phyloP scores from a whole-genome alignment of 805 yeast genomes.

The Wickerhamomyces rabaulensis region DNA sequence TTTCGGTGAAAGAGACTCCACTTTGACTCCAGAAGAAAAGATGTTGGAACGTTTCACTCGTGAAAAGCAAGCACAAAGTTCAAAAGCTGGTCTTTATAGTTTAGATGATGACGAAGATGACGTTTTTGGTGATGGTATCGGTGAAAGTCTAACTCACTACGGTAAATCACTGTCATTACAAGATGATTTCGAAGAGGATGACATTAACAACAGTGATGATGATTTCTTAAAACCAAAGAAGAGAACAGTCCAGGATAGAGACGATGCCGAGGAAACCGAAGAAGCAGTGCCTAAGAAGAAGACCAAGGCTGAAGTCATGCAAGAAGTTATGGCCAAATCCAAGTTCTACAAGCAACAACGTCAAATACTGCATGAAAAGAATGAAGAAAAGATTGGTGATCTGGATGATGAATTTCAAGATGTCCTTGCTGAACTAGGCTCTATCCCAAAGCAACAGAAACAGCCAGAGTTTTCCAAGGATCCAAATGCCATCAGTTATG shows the following conservation, averaged over 20 bases:
- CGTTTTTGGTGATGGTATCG: slow-evolving; percentile 30
- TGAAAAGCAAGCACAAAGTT: slow-evolving; percentile 67
- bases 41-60: slow-evolving; percentile 93
- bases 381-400: slow-evolving; percentile 56
- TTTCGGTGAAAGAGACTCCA: slow-evolving; percentile 80
- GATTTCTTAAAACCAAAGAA: slow-evolving; percentile 30
- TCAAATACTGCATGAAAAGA: slow-evolving; percentile 55
- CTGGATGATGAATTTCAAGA: slow-evolving; percentile 73
- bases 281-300: slow-evolving; percentile 57
- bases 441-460: slow-evolving; percentile 26
- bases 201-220: slow-evolving; percentile 34
- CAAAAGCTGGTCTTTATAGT: slow-evolving; percentile 58
- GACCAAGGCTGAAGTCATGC: slow-evolving; percentile 81
- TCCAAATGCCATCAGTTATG: slow-evolving; percentile 46
- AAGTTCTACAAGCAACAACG: slow-evolving; percentile 73
- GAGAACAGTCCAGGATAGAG: slow-evolving; percentile 22
- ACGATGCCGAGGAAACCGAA: slow-evolving; percentile 35
- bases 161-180: slow-evolving; percentile 62
- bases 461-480: slow-evolving; percentile 26
- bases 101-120: slow-evolving; percentile 58
- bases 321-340: slow-evolving; percentile 78
- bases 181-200: slow-evolving; percentile 52
- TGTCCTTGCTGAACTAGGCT: slow-evolving; percentile 51
- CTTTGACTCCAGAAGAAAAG: slow-evolving; percentile 80
- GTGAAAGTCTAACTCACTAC: slow-evolving; percentile 62